These are phyloP conservation scores for Pseudocercospora fuligena DNA, from an alignment of 2,329 filamentous ascomycete species.

Conservation along the genomic window DNA sequence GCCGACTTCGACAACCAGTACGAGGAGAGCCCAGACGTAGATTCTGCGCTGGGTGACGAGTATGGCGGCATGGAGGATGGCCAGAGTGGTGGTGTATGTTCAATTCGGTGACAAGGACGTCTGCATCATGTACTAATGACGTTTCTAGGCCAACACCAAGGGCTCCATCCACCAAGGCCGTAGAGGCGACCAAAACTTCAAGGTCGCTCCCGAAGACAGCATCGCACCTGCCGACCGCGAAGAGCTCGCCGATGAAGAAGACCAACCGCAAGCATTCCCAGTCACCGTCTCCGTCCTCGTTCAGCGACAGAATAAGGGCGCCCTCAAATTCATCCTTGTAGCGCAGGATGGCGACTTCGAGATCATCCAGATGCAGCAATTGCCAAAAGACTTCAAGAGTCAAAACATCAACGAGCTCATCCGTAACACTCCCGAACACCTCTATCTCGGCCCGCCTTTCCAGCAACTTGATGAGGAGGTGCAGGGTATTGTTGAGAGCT, in stretches of 20 bases:
- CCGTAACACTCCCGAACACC: conserved; percentile 64
- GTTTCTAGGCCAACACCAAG: conserved; percentile 55
- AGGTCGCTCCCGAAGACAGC: conserved; percentile 61
- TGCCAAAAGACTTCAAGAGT: conserved; percentile 72
- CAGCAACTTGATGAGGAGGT: conserved; percentile 95
- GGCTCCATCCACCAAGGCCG: conserved; percentile 60
- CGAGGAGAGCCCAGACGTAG: conserved; percentile 31
- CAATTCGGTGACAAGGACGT: not conserved
- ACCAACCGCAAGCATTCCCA: conserved; percentile 66
- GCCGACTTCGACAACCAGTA: conserved; percentile 73
- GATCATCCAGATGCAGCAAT: conserved; percentile 91
- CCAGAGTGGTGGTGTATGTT: conserved; percentile 55
- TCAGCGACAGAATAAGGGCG: conserved; percentile 84
- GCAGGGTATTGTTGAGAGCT: conserved; percentile 88
- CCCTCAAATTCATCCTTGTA: conserved; percentile 82
- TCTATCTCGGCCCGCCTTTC: conserved; percentile 92
- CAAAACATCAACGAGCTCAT: conserved; percentile 70
- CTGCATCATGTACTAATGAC: not conserved
- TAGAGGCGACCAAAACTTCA: conserved; percentile 56
- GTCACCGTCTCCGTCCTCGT: conserved; percentile 84
- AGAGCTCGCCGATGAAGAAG: conserved; percentile 60
- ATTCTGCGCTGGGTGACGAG: conserved; percentile 54
- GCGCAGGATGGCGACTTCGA: conserved; percentile 85
- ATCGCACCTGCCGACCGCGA: conserved; percentile 62
- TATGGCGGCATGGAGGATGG: conserved; percentile 43